Conservation (phyloP, 2,329 filamentous ascomycete genomes). For the Aspergillus cejpii region DNA sequence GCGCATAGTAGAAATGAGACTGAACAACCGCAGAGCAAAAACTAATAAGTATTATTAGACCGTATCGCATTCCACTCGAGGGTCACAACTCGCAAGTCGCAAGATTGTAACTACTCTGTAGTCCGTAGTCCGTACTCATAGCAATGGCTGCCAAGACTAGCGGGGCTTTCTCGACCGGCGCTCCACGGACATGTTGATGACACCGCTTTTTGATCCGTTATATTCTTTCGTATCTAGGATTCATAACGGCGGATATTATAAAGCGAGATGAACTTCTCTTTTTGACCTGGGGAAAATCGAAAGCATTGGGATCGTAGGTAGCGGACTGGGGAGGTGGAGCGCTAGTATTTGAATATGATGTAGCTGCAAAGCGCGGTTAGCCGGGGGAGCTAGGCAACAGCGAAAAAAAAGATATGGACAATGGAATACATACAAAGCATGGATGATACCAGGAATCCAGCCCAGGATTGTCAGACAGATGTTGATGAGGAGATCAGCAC, state of each 20-base stretch:
- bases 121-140: constrained; percentile 3
- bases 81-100: constrained; percentile 2
- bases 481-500: constrained; percentile 84
- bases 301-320: constrained; percentile 4
- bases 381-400: not conserved
- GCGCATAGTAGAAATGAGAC: constrained; percentile 13
- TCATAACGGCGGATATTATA: constrained; percentile 5
- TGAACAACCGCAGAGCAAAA: no score
- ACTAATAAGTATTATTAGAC: constrained; percentile 13
- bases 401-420: not conserved
- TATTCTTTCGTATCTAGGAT: constrained; percentile 5
- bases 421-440: constrained; percentile 63
- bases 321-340: constrained; percentile 2
- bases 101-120: no score
- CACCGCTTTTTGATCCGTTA: constrained; percentile 7
- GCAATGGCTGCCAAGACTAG: constrained; percentile 21
- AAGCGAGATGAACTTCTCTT: constrained; percentile 2
- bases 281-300: constrained; percentile 1
- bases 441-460: constrained; percentile 78
- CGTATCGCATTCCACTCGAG: constrained; percentile 8
- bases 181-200: constrained; percentile 24
- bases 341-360: constrained; percentile 84
- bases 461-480: constrained; percentile 75
- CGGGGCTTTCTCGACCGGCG: constrained; percentile 24
- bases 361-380: constrained; percentile 46